A percentile compares a stretch with the other conserved stretches of the same genome.
Evolutionary conservation across 495 filamentous ascomycete genomes (phyloP).

Genomic region (Pyrenula massariospora): DNA sequence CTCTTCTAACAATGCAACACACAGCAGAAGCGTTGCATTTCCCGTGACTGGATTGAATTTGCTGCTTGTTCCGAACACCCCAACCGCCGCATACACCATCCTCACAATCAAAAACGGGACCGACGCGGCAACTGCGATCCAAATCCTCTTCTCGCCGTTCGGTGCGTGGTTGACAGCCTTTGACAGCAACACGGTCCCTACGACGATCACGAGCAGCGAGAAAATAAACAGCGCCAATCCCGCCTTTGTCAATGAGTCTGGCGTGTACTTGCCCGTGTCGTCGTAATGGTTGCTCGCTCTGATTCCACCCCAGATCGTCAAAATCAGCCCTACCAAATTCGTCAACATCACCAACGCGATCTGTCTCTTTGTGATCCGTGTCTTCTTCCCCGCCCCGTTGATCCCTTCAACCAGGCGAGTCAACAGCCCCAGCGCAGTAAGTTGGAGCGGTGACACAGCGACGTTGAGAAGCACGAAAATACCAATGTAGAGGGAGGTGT

Average conservation of each 20-base stretch:
- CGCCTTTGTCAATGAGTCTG: background rate
- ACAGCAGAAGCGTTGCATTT: conserved; percentile 20
- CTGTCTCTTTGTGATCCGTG: too few relatives aligned
- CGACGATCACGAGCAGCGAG: conserved; percentile 1
- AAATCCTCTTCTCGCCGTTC: conserved; percentile 20
- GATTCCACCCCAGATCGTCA: too few relatives aligned
- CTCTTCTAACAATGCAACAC: conserved; percentile 28
- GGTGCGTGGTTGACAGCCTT: too few relatives aligned
- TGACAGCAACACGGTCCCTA: too few relatives aligned
- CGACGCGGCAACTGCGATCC: conserved; percentile 21
- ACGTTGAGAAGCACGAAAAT: too few relatives aligned
- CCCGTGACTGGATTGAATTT: conserved; percentile 23
- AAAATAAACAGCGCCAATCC: conserved; percentile 1
- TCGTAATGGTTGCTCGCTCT: too few relatives aligned
- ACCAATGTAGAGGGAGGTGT: conserved; percentile 11
- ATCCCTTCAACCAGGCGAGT: conserved; percentile 3
- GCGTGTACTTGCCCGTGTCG: background rate
- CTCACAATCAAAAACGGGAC: conserved; percentile 28
- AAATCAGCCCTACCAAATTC: too few relatives aligned
- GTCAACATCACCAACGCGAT: too few relatives aligned
- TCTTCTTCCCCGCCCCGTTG: too few relatives aligned
- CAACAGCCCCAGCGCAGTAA: conserved; percentile 12
- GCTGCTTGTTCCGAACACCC: conserved; percentile 18
- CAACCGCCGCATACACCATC: conserved; percentile 22
- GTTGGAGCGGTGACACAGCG: conserved; percentile 12